A percentile compares a stretch with the other conserved stretches of the same genome.
These are phyloP conservation scores for Incumbomyces lentus DNA, from an alignment of 2,329 filamentous ascomycete species.

Conservation along the genomic window DNA sequence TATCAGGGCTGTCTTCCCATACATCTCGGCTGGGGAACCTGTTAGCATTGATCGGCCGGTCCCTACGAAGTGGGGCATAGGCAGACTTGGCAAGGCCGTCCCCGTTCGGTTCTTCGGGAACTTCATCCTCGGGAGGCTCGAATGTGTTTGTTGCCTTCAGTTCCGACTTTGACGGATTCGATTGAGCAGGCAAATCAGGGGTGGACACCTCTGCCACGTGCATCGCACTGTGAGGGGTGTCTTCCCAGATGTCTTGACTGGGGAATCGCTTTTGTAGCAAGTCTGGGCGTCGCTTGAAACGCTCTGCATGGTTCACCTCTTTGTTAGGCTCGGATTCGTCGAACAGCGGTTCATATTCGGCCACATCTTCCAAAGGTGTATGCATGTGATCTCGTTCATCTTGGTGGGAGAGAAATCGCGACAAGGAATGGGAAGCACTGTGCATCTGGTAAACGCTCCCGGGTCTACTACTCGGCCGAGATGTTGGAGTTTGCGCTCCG, in stretches of 20 bases:
- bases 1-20: slow-evolving; percentile 89
- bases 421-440: slow-evolving; percentile 27
- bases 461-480: slow-evolving; percentile 53
- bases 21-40: slow-evolving; percentile 87
- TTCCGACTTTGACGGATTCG: slow-evolving; percentile 25
- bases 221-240: slow-evolving; percentile 76
- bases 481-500: slow-evolving; percentile 43
- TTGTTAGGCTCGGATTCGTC: slow-evolving; percentile 54
- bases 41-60: slow-evolving; percentile 49
- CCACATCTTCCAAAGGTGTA: slow-evolving; percentile 73
- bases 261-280: slow-evolving; percentile 64
- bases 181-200: slow-evolving; percentile 49
- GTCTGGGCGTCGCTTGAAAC: slow-evolving; percentile 45
- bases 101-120: slow-evolving; percentile 30
- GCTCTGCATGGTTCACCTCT: slow-evolving; percentile 42
- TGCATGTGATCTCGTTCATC: slow-evolving; percentile 42
- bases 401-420: slow-evolving; percentile 45
- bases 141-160: slow-evolving; percentile 24
- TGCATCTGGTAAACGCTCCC: slow-evolving; percentile 51
- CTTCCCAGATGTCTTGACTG: slow-evolving; percentile 95
- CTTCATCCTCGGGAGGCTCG: slow-evolving; percentile 38
- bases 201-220: slow-evolving; percentile 71
- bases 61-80: slow-evolving; percentile 40
- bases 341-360: slow-evolving; percentile 93
- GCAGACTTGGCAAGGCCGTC: slow-evolving; percentile 23